Evolutionary conservation across 441 rosid species (phyloP), one percentile per base, ranked within the genome.

Genomic region (Erodium chrysanthum): DNA sequence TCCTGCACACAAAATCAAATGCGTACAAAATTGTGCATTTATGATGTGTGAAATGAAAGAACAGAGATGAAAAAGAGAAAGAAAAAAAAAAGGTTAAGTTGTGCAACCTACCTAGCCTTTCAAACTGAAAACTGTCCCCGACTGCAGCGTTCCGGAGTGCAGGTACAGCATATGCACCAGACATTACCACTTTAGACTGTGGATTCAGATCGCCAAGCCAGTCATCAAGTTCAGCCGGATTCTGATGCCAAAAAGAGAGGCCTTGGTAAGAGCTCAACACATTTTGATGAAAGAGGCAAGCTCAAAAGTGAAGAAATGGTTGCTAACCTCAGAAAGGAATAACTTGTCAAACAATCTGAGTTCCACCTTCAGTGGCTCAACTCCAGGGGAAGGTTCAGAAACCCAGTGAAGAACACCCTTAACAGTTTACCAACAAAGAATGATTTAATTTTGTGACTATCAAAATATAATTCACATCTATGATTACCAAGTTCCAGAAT

Each of bases 341-440:
- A 94, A 84, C 74, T 78, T 94, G 66, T 91, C 96, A 68, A 91
- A 94, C 81, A 89, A 83, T 76, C 96, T 83, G 77, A 94, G 94
- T 89, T 91, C 96, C 62, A 88, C 80, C 71, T 80, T 77, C 71
- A 91, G 72, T 12, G 94, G 96, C 50, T 85, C 74, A 63, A 74
- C 78, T 61, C 90, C 91, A 0, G 82, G 76, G 18, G 85, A 83
- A 68, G 94, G 74, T 73, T 89, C 88, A 77, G 92, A 74, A 20
- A 91, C 96, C 99, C 97, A 94, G 70, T 91, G 97, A 65, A 94
- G 89, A 78, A 91, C 97, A 20, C 99, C 99, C 97, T 91, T 42
- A 42, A 2, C 9, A 42, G 14, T 74, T 2, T 64, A 46, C 56
- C 61, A 25, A 48, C 67, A 59, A 67, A 64, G 40, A 54, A 18